A percentile compares a stretch with the other conserved stretches of the same genome.
These are phyloP conservation scores for Actinidia arguta DNA, from an alignment of 179 eudicot genomes.

Conservation along the genomic window DNA sequence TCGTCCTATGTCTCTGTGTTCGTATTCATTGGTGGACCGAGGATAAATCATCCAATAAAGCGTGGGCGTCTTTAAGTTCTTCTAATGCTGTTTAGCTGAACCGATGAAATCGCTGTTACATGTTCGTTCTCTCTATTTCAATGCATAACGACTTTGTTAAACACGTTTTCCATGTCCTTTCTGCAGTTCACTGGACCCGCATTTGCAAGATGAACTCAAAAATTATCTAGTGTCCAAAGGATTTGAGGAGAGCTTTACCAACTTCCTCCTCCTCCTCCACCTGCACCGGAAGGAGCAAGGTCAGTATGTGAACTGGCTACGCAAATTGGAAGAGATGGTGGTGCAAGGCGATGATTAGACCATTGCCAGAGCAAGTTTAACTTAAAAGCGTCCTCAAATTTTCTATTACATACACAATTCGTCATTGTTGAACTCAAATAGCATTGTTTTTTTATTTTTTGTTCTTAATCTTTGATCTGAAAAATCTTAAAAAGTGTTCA, in stretches of 20 bases:
- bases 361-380: not conserved
- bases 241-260: slow-evolving; percentile 32
- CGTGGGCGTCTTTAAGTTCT: no score
- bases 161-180: not conserved
- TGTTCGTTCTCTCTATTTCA: not conserved
- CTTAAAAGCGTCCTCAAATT: not conserved
- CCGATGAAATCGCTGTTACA: not conserved
- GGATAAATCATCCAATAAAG: no score
- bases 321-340: slow-evolving; percentile 55
- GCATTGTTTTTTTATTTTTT: not conserved
- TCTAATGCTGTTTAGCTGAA: not conserved
- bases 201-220: slow-evolving; percentile 55
- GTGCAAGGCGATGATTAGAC: slow-evolving; percentile 20
- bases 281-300: slow-evolving; percentile 83
- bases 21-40: no score
- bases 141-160: not conserved
- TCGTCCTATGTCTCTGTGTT: no score
- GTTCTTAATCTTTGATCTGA: no score
- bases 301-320: slow-evolving; percentile 80
- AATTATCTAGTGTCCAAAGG: slow-evolving; percentile 30
- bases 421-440: not conserved
- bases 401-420: not conserved
- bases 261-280: slow-evolving; percentile 57
- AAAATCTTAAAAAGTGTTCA: no score
- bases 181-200: slow-evolving; percentile 64